A percentile compares a stretch with the other conserved stretches of the same genome.
phyloP scores from a whole-genome alignment of 441 rosid genomes.

The Eutrema salsugineum region DNA sequence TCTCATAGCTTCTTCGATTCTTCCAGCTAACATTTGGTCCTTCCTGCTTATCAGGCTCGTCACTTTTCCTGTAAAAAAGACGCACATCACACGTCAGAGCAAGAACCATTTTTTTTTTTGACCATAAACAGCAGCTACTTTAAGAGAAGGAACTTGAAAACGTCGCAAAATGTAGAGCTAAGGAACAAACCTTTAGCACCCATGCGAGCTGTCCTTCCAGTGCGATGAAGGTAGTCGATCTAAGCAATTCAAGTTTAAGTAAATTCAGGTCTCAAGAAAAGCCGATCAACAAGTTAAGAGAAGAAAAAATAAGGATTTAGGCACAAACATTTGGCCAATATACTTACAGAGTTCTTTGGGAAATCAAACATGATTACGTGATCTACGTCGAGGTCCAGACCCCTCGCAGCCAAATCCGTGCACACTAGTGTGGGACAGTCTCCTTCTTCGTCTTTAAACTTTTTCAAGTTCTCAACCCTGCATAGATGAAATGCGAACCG shows the following conservation, averaged over 20 bases:
- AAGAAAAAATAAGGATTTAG: not conserved
- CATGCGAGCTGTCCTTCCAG: conserved; percentile 96
- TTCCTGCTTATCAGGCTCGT: conserved; percentile 82
- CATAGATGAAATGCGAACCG: not conserved
- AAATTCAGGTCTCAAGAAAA: conserved; percentile 10
- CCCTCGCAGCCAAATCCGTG: conserved; percentile 94
- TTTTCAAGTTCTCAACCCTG: conserved; percentile 82
- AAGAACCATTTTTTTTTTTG: not conserved
- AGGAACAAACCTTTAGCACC: conserved; percentile 78
- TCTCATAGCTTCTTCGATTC: conserved; percentile 80
- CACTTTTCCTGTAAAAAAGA: conserved; percentile 62
- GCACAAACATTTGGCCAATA: not conserved
- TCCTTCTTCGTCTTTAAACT: conserved; percentile 82
- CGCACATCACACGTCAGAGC: not conserved
- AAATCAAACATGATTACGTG: conserved; percentile 94
- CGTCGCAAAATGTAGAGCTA: not conserved
- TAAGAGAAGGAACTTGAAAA: no score
- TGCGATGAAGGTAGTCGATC: conserved; percentile 97
- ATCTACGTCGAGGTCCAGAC: conserved; percentile 86
- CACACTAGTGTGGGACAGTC: conserved; percentile 93
- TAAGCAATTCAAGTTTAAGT: conserved; percentile 18
- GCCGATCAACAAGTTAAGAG: conserved; percentile 2
- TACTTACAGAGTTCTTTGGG: conserved; percentile 80
- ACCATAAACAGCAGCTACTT: not conserved
- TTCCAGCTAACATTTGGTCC: conserved; percentile 53